Conservation (phyloP, 305 asterid genomes). For the Striga hermonthica region DNA sequence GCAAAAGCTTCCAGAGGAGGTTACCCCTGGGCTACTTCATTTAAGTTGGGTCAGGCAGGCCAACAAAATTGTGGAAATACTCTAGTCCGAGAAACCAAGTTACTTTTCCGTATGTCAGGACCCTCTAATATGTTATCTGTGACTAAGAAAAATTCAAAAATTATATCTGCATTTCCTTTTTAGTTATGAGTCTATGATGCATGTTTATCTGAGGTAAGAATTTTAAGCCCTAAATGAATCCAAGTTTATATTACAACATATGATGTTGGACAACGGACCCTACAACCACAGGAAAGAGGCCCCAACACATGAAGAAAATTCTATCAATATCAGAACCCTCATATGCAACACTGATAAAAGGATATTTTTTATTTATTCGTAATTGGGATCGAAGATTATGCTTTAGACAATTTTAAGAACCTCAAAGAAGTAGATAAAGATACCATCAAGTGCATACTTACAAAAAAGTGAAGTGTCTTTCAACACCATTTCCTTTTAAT, state of each 20-base stretch:
- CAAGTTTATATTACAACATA: not conserved
- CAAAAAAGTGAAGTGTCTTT: not conserved
- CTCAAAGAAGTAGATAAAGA: not conserved
- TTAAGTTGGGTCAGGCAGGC: slow-evolving; percentile 2
- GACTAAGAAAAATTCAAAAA: not conserved
- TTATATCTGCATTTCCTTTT: not conserved
- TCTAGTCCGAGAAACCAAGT: slow-evolving; percentile 3
- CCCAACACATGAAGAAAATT: not conserved
- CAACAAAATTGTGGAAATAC: not conserved
- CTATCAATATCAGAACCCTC: not conserved
- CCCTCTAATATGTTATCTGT: not conserved
- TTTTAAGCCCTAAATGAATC: not conserved
- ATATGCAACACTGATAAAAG: not conserved
- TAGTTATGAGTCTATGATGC: not conserved
- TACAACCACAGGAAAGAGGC: not conserved
- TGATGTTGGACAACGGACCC: slow-evolving; percentile 4
- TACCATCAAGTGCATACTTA: slow-evolving; percentile 1
- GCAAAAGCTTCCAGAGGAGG: no score
- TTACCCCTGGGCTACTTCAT: not conserved
- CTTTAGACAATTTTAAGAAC: no score
- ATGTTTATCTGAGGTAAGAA: not conserved
- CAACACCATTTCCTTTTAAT: not conserved
- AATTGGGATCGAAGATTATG: no score
- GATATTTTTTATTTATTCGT: no score
- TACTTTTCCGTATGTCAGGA: not conserved